Evolutionary conservation across 139 green algal species (phyloP), one percentile per base, ranked within the genome.

Genomic region (Chlorella sp.): DNA sequence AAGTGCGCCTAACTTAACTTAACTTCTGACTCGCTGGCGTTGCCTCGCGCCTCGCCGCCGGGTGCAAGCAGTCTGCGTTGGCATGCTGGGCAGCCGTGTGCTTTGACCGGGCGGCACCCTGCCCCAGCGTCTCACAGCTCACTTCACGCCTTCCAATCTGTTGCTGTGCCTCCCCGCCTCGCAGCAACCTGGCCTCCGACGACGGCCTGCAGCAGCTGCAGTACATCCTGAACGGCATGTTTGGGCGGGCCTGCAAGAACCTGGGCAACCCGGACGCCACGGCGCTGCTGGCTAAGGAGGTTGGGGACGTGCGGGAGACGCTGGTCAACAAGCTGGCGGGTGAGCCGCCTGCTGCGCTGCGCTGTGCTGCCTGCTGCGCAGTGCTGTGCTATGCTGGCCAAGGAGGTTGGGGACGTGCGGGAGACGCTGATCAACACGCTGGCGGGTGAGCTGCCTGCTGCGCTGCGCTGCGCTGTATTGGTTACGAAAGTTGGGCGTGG

Each of bases 181-280:
- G 77, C 77, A 83, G 77, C 58, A 83, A 83, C 58, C 77, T 83
- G 40, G 77, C 77, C 24, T 87, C 89, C 40, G 92, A 97, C 84
- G 90, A 95, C 83, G 92, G 93, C 28, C 86, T 95, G 46, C 90
- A 95, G 80, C 92, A 96, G 89, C 89, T 93, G 70, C 26, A 92
- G 75, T 89, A 90, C 74, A 64, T 92, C 40, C 81, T 93, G 70
- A 64, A 64, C 2, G 84, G 85, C 69, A 73, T 87, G 74, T 91
- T 89, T 81, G 85, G 89, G 48, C 92, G 95, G 19, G 91, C 96
- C 9, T 97, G 97, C 83, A 98, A 95, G 94, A 93, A 97, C 90
- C 89, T 98, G 46, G 97, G 96, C 67, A 96, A 99, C 51, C 96
- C 99, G 80, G 94, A 96, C 68, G 90, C 96, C 74, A 92, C 98